phyloP scores from a whole-genome alignment of 2,329 filamentous ascomycete genomes.

The Bipolaris victoriae region DNA sequence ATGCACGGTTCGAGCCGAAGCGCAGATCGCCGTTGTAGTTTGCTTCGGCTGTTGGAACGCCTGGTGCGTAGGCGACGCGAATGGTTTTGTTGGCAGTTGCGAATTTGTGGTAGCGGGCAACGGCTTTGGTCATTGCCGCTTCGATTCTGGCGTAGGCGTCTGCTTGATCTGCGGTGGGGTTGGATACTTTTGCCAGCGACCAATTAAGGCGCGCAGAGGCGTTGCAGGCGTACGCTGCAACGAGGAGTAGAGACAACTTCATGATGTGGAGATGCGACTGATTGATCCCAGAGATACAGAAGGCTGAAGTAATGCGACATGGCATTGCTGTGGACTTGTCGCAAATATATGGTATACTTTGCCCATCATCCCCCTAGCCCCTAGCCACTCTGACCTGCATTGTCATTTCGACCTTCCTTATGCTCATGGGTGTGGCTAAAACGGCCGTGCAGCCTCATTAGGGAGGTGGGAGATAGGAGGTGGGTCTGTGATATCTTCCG shows the following conservation, averaged over 20 bases:
- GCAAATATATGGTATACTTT: not conserved
- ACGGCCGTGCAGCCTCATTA: conserved; percentile 6
- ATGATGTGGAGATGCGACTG: conserved; percentile 17
- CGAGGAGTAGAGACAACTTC: conserved; percentile 29
- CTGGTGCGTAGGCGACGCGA: conserved; percentile 38
- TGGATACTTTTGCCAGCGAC: conserved; percentile 35
- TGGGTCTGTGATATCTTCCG: conserved; percentile 2
- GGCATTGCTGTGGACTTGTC: not conserved
- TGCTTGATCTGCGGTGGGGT: conserved; percentile 40
- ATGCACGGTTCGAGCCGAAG: conserved; percentile 41
- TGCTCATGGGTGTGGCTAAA: not conserved
- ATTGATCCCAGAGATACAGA: not conserved
- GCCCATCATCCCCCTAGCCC: not conserved
- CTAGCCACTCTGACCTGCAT: not conserved
- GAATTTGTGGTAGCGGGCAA: conserved; percentile 33
- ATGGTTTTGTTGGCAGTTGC: conserved; percentile 36
- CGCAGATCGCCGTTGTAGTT: conserved; percentile 45
- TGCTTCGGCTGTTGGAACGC: conserved; percentile 45
- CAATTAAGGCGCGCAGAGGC: conserved; percentile 34
- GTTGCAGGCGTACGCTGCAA: conserved; percentile 28
- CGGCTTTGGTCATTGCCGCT: conserved; percentile 40
- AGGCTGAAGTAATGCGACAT: not conserved
- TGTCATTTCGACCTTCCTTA: not conserved
- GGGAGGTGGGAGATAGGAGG: not conserved
- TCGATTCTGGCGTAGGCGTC: conserved; percentile 44